Base-by-base conservation (phyloP, 2,329 filamentous ascomycete genomes). In the Coleophoma eucalyptorum region DNA sequence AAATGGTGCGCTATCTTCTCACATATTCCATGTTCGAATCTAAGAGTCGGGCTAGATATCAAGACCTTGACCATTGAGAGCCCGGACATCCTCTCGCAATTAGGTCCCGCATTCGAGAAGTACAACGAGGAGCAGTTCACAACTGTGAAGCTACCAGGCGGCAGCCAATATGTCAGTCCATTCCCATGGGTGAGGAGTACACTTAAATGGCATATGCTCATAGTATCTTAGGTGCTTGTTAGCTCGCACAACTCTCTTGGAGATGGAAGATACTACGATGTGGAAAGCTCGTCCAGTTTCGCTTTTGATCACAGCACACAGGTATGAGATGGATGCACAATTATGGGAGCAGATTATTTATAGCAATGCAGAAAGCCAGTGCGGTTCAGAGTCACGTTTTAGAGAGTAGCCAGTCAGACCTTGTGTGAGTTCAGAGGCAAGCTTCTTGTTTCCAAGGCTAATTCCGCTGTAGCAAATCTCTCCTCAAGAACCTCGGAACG, bases 51-150 rank as follows among this genome's bases (percentile, higher is more conserved):
- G 53, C 55, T 69, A 95, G 94, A 96, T 68, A 95, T 99, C 76
- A 96, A 96, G 71, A 79, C 84, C 46, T 79, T 99, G 41, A 90
- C 91, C 16, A 75, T 82, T 55, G 83, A 87, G 60, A 83, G 84
- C 40, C 81, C 84, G 35, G 74, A 79, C 50, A 75, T 94, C 55
- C 73, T 92, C 50, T 74, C 83, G 53, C 84, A 88, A 57, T 86
- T 97, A 48, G 81, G 79, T 6, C 89, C 91, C 0, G 91, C 94
- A 0, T 95, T 96, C 68, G 79, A 92, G 72, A 90, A 88, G 71
- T 97, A 99, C 80, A 97, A 97, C 64, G 93, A 99, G 72, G 87
- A 92, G 70, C 94, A 99, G 71, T 88, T 97, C 69, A 74, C 84
- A 45, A 91, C 91, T 15, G 86, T 90, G 55, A 96, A 95, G 78